Evolutionary conservation across 257 asterid genomes (phyloP), one percentile per base, ranked within the genome.

Genomic region (Marsdenia floribunda): DNA sequence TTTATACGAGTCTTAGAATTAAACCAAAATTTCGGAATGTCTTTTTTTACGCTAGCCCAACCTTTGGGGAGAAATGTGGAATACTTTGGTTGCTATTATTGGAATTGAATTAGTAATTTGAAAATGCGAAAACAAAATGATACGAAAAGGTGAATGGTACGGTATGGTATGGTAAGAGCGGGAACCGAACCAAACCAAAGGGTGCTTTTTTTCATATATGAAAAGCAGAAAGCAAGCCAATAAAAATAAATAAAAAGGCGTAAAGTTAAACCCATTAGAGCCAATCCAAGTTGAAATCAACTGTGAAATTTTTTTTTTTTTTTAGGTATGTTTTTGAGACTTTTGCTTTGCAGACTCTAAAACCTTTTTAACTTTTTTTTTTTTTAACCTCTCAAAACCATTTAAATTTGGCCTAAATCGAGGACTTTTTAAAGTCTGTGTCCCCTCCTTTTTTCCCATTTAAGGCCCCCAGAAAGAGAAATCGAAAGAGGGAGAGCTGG

Each of bases 341-440:
- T 19, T 38, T 66, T 37, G 49, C 70, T 66, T 66, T 37, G 49
- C 70, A 37, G 70, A 15, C 70, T 66, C 16, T 26, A 66, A 8
- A 19, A 8, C 42, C 71, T 66, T 66, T 66, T 8, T 18, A 8
- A 19, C 6, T 66, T 49, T 65, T 6, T 65, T 18, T 18, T 65
- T 65, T 66, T n/a, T n/a, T n/a, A n/a, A 66, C 71, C 71, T 65
- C 70, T 38, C 50, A 37, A 65, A 42, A 65, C 50, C 29, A 9
- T 66, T 66, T 24, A 66, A 66, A 66, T 66, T 38, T 66, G 52
- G 52, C 52, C 8, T 2, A 42, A 6, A n/a, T 63, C 12, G 3
- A 38, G 11, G 4, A 21, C 50, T 38, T 66, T 66, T 38, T 10
- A 52, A 16, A 66, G 69, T 21, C 50, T 7, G 7, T 65, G 44